phyloP scores from a whole-genome alignment of 257 asterid species.

The Petunia axillaris region DNA sequence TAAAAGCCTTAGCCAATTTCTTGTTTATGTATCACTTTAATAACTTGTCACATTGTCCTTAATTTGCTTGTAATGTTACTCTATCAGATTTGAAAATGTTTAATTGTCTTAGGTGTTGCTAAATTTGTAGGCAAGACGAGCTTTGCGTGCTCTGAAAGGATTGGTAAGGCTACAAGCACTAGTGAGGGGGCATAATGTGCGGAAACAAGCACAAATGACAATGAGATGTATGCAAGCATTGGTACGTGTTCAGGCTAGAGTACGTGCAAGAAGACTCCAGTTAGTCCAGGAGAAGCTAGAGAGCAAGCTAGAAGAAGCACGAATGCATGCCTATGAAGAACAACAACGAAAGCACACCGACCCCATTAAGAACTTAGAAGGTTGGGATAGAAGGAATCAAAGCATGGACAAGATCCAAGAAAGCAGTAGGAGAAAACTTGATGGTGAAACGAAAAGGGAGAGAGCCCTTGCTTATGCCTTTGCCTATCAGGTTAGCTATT shows the following conservation, averaged over 20 bases:
- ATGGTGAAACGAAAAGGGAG: constrained; percentile 61
- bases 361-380: constrained; percentile 46
- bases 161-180: constrained; percentile 93
- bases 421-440: constrained; percentile 50
- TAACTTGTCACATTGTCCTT: background rate
- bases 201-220: constrained; percentile 93
- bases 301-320: constrained; percentile 52
- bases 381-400: constrained; percentile 52
- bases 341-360: constrained; percentile 24
- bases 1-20: background rate
- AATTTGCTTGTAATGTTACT: background rate
- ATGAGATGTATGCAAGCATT: constrained; percentile 98
- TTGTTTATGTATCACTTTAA: background rate
- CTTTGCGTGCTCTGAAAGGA: constrained; percentile 83
- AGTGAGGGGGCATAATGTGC: constrained; percentile 90
- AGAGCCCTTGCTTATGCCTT: constrained; percentile 78
- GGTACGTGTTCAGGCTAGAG: constrained; percentile 90
- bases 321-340: constrained; percentile 29
- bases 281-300: constrained; percentile 49
- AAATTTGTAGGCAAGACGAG: constrained; percentile 75
- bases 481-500: constrained; percentile 62
- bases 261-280: constrained; percentile 76
- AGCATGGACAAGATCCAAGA: constrained; percentile 54
- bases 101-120: background rate
- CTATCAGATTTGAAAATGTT: background rate